A percentile compares a stretch with the other conserved stretches of the same genome.
Evolutionary conservation across 2,329 filamentous ascomycete genomes (phyloP).

Genomic region (Acephala macrosclerotiorum): DNA sequence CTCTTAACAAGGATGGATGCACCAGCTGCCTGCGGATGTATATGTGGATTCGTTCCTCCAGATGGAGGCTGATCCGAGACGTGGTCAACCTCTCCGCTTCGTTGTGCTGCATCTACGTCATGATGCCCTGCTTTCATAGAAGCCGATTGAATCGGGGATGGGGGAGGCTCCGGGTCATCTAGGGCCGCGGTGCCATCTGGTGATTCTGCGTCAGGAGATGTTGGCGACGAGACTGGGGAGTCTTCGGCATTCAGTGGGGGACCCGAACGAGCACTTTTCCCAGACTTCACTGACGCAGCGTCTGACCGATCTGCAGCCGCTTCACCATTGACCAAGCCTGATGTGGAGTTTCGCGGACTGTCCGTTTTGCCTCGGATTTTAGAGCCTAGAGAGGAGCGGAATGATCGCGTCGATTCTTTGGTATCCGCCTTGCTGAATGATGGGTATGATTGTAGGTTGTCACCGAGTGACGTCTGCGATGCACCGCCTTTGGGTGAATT

Average conservation of each 20-base stretch:
- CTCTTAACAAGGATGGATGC: slow-evolving; percentile 87
- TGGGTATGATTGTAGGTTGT: slow-evolving; percentile 78
- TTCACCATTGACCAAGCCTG: slow-evolving; percentile 64
- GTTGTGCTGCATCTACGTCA: slow-evolving; percentile 81
- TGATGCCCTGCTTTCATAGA: slow-evolving; percentile 77
- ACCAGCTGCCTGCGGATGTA: slow-evolving; percentile 73
- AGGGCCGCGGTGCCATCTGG: slow-evolving; percentile 52
- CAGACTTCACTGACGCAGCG: slow-evolving; percentile 76
- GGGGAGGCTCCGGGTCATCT: slow-evolving; percentile 68
- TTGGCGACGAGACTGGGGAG: slow-evolving; percentile 39
- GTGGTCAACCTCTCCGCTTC: slow-evolving; percentile 89
- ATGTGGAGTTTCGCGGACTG: slow-evolving; percentile 79
- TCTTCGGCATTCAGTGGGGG: slow-evolving; percentile 51
- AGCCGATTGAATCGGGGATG: slow-evolving; percentile 85
- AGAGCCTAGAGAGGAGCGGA: slow-evolving; percentile 75
- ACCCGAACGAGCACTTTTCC: slow-evolving; percentile 62
- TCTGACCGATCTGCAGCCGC: slow-evolving; percentile 71
- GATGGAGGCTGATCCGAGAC: slow-evolving; percentile 90
- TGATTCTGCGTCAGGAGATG: slow-evolving; percentile 39
- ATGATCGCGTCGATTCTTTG: slow-evolving; percentile 87
- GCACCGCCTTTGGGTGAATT: slow-evolving; percentile 39
- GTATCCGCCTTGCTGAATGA: slow-evolving; percentile 94
- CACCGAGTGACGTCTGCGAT: slow-evolving; percentile 41
- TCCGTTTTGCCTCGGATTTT: slow-evolving; percentile 88
- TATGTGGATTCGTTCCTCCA: slow-evolving; percentile 64